Percentiles rank a stretch among this genome's conserved stretches.
Evolutionary conservation across 257 asterid genomes (phyloP).

Genomic region (Anisodus tanguticus): DNA sequence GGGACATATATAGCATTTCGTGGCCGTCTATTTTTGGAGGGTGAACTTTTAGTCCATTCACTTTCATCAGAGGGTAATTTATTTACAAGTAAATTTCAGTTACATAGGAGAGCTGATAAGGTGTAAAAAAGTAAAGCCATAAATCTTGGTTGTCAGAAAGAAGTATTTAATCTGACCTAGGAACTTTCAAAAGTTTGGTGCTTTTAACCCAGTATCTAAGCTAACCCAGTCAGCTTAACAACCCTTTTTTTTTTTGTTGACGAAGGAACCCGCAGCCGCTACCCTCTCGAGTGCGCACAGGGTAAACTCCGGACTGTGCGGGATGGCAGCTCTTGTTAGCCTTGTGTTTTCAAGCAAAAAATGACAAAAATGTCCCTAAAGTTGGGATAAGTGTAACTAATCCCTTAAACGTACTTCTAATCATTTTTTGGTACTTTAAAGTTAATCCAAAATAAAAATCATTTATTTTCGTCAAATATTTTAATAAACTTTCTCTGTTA

Average conservation of each 20-base stretch:
- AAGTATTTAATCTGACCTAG: background rate
- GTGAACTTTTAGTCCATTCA: conserved; percentile 21
- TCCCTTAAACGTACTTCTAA: background rate
- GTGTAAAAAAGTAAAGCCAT: background rate
- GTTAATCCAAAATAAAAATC: no score
- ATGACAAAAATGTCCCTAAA: conserved; percentile 1
- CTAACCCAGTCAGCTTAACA: background rate
- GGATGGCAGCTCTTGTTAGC: background rate
- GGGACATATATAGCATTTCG: conserved; percentile 23
- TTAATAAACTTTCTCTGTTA: background rate
- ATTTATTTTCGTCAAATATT: background rate
- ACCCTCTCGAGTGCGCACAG: no score
- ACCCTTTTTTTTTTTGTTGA: no score
- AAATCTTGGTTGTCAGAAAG: background rate
- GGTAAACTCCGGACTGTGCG: no score
- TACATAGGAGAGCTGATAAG: conserved; percentile 21
- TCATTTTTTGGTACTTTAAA: background rate
- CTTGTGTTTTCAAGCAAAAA: conserved; percentile 12
- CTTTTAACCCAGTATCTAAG: conserved; percentile 13
- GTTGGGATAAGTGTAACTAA: background rate
- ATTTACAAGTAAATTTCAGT: background rate
- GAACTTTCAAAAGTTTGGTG: background rate
- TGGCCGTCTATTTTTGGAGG: conserved; percentile 24
- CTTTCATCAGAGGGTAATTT: background rate
- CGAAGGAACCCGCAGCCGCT: no score